Conservation (phyloP, 2,329 filamentous ascomycete species). For the Nothophoma quercina region DNA sequence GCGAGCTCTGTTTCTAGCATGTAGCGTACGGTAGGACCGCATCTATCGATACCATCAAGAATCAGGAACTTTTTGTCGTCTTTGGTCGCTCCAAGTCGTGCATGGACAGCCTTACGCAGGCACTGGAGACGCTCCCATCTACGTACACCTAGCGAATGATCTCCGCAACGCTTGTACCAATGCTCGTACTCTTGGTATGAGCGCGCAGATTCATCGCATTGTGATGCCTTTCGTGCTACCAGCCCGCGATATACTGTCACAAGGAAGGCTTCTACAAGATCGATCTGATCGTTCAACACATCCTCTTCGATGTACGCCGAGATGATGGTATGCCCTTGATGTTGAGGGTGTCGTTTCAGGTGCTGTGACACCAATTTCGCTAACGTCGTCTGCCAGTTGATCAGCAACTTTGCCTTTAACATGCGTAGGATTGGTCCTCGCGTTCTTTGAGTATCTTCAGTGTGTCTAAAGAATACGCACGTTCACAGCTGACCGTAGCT, state of each 20-base stretch:
- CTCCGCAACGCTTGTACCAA: not conserved
- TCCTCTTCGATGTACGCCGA: conserved; percentile 7
- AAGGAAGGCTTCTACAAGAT: conserved; percentile 20
- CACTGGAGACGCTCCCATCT: not conserved
- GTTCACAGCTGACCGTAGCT: too few species aligned
- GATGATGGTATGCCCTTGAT: not conserved
- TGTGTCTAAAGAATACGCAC: too few species aligned
- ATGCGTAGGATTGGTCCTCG: too few species aligned
- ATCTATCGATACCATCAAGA: conserved; percentile 31
- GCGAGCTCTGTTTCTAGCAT: conserved; percentile 24
- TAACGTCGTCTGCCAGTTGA: conserved; percentile 9
- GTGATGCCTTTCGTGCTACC: not conserved
- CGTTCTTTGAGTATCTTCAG: too few species aligned
- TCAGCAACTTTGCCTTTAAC: not conserved
- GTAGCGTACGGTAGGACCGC: conserved; percentile 17
- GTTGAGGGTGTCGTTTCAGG: not conserved
- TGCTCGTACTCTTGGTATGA: conserved; percentile 10
- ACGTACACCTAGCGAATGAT: conserved; percentile 1
- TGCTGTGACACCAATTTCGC: not conserved
- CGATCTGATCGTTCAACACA: conserved; percentile 4
- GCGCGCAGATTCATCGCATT: not conserved
- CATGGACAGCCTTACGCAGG: conserved; percentile 18
- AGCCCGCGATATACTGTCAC: conserved; percentile 13
- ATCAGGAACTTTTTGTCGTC: conserved; percentile 19
- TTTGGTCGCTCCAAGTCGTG: conserved; percentile 7